Percentiles rank a stretch among this genome's conserved stretches.
phyloP scores from a whole-genome alignment of 2,329 filamentous ascomycete species.

The Fusarium torulosum region DNA sequence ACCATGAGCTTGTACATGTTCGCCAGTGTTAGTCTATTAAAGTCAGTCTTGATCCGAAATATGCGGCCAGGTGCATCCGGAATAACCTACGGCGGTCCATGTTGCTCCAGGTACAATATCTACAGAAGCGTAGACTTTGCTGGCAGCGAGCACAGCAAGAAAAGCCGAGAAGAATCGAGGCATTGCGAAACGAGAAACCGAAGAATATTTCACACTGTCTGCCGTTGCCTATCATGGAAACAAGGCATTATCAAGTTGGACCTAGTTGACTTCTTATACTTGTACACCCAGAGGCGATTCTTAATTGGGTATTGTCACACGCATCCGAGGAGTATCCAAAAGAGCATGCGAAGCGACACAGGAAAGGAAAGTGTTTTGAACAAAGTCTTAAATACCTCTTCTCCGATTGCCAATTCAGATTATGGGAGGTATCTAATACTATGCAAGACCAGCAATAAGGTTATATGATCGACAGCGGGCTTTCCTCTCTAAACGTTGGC shows the following conservation, averaged over 20 bases:
- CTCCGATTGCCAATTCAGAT: fast-evolving
- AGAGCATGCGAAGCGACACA: not conserved
- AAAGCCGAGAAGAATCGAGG: conserved; percentile 7
- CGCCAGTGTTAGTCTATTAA: conserved; percentile 57
- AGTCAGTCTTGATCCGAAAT: fast-evolving
- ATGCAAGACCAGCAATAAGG: not conserved
- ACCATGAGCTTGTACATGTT: conserved; percentile 75
- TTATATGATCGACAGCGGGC: conserved; percentile 1
- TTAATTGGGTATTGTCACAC: conserved; percentile 11
- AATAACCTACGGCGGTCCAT: conserved; percentile 57
- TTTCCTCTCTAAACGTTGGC: not conserved
- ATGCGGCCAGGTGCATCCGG: fast-evolving
- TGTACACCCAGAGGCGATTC: not conserved
- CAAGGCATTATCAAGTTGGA: not conserved
- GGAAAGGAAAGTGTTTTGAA: not conserved
- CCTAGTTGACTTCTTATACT: not conserved
- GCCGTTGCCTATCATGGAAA: not conserved
- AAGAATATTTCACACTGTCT: not conserved
- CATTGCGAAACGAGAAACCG: not conserved
- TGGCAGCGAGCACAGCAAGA: conserved; percentile 19
- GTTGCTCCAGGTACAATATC: conserved; percentile 60
- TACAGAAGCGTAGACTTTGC: conserved; percentile 33
- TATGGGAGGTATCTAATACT: not conserved
- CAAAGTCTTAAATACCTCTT: not conserved
- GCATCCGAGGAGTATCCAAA: not conserved